Percentiles rank a stretch among this genome's conserved stretches.
These are phyloP conservation scores for Urtica urens DNA, from an alignment of 306 rosid genomes.

Conservation along the genomic window DNA sequence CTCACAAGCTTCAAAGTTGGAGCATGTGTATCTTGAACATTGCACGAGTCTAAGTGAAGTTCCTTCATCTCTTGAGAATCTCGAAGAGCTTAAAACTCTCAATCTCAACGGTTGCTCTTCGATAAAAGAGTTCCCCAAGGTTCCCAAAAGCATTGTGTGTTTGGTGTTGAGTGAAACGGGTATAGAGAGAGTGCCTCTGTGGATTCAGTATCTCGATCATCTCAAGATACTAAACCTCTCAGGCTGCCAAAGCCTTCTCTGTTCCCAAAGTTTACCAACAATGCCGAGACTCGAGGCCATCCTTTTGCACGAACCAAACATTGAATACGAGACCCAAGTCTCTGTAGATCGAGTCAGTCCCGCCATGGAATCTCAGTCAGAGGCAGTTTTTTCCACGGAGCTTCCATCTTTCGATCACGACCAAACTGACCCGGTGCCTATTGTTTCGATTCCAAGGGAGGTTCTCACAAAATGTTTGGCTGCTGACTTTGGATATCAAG, in stretches of 20 bases:
- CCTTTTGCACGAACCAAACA: no score
- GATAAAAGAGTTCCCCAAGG: not conserved
- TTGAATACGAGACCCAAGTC: no score
- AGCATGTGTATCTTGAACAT: not conserved
- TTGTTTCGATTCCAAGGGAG: not conserved
- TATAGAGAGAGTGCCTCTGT: not conserved
- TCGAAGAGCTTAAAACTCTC: not conserved
- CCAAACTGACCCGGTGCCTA: not conserved
- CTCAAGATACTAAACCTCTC: not conserved
- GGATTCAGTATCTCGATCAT: not conserved
- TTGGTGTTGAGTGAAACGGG: not conserved
- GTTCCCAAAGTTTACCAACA: not conserved
- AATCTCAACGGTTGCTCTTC: not conserved
- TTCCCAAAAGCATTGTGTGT: not conserved
- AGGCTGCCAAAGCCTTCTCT: not conserved
- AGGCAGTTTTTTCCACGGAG: not conserved
- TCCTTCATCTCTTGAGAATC: not conserved
- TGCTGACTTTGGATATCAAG: not conserved
- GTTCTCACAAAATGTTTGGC: not conserved
- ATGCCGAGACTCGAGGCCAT: not conserved
- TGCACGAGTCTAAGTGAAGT: not conserved
- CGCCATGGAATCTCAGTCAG: no score
- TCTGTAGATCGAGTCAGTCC: no score
- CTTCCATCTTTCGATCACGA: not conserved
- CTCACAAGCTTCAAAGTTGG: not conserved